These are phyloP conservation scores for Colletotrichum sp. DNA, from an alignment of 2,329 filamentous ascomycete genomes.

Conservation along the genomic window DNA sequence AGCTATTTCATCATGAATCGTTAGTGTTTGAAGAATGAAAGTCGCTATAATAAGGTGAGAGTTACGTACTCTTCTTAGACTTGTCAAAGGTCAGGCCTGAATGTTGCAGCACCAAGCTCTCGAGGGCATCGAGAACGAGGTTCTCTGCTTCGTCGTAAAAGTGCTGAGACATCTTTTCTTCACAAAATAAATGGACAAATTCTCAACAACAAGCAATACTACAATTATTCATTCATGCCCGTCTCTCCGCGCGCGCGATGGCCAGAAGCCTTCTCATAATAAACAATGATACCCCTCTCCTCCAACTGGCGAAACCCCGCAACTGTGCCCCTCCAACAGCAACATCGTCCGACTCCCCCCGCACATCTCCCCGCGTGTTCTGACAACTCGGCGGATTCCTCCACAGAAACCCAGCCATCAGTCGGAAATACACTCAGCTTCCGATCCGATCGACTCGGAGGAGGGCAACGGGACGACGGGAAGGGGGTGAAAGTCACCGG, in stretches of 20 bases:
- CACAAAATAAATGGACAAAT: not conserved
- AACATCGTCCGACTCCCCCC: not conserved
- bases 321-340: not conserved
- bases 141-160: conserved; percentile 18
- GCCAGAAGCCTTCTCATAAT: not conserved
- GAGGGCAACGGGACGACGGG: not conserved
- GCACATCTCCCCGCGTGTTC: not conserved
- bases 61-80: conserved; percentile 34
- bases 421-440: not conserved
- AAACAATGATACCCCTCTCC: not conserved
- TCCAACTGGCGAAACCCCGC: not conserved
- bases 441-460: not conserved
- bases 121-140: conserved; percentile 17
- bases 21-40: not conserved
- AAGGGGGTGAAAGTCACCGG: not conserved
- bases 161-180: not conserved
- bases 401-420: not conserved
- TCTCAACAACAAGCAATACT: not conserved
- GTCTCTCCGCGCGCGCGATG: not conserved
- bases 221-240: not conserved
- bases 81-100: conserved; percentile 64
- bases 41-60: too few relatives aligned
- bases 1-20: not conserved
- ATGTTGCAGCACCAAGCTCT: not conserved
- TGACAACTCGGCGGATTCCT: not conserved